Evolutionary conservation across 2,329 filamentous ascomycete genomes (phyloP).

Genomic region (Aspergillus tanneri): DNA sequence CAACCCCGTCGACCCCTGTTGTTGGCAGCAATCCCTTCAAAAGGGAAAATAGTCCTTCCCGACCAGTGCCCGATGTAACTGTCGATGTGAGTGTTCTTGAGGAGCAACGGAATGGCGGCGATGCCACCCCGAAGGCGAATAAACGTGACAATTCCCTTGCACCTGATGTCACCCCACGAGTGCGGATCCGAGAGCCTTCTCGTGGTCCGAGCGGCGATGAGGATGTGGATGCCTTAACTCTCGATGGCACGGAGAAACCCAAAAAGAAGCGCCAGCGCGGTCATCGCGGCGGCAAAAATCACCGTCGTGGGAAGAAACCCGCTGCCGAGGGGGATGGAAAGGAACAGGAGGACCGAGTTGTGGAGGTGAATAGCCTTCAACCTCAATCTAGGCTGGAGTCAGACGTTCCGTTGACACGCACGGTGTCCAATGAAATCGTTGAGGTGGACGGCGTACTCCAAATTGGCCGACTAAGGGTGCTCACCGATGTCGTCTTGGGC

Average conservation of each 20-base stretch:
- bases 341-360: conserved; percentile 60
- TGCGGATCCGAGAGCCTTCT: conserved; percentile 43
- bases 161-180: conserved; percentile 32
- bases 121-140: conserved; percentile 32
- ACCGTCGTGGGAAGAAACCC: conserved; percentile 54
- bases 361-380: conserved; percentile 51
- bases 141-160: conserved; percentile 20
- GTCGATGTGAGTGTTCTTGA: conserved; percentile 31
- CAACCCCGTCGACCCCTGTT: conserved; percentile 41
- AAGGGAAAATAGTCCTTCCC: conserved; percentile 25
- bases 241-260: conserved; percentile 47
- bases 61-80: conserved; percentile 29
- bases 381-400: conserved; percentile 56
- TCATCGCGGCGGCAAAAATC: conserved; percentile 68
- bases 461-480: conserved; percentile 61
- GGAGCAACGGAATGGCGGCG: conserved; percentile 19
- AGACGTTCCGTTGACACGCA: conserved; percentile 56
- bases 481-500: conserved; percentile 61
- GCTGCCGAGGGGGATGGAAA: conserved; percentile 53
- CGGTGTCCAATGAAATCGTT: conserved; percentile 57
- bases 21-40: conserved; percentile 29
- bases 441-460: conserved; percentile 60
- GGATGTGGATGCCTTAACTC: conserved; percentile 30
- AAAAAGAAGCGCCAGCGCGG: conserved; percentile 71
- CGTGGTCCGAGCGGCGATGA: conserved; percentile 36